These are phyloP conservation scores for Pleurotus pulmonarius DNA, from an alignment of 768 basidiomycete species.

Conservation along the genomic window DNA sequence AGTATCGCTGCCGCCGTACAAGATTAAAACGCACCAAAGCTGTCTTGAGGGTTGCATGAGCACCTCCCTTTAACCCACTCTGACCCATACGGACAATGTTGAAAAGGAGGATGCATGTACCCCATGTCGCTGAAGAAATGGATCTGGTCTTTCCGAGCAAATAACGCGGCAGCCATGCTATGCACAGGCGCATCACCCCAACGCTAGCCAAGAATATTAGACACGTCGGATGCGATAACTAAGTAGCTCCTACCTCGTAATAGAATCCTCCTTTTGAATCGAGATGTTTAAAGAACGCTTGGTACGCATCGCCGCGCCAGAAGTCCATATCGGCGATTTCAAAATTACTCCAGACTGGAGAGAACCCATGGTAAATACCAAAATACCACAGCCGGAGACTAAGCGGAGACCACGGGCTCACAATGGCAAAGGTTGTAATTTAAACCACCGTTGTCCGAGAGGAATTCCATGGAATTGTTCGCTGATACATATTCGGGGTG, in stretches of 20 bases:
- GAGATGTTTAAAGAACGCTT: slow-evolving; percentile 60
- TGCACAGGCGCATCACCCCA: slow-evolving; percentile 56
- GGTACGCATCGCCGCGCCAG: slow-evolving; percentile 63
- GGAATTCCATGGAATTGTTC: slow-evolving; percentile 60
- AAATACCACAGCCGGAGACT: slow-evolving; percentile 7
- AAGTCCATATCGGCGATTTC: slow-evolving; percentile 71
- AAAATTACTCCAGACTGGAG: slow-evolving; percentile 63
- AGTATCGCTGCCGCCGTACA: neutral
- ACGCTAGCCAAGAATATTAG: slow-evolving; percentile 11
- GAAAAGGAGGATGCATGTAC: slow-evolving; percentile 75
- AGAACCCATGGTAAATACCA: neutral
- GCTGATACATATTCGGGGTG: slow-evolving; percentile 54
- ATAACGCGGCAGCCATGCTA: slow-evolving; percentile 51
- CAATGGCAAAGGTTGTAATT: slow-evolving; percentile 80
- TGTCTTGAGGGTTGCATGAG: slow-evolving; percentile 54
- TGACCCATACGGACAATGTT: slow-evolving; percentile 55
- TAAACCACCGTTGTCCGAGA: slow-evolving; percentile 67
- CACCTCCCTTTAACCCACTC: slow-evolving; percentile 54
- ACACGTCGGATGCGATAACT: slow-evolving; percentile 25
- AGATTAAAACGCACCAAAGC: slow-evolving; percentile 47
- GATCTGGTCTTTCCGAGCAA: slow-evolving; percentile 61
- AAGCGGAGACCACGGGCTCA: slow-evolving; percentile 40
- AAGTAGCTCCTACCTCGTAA: slow-evolving; percentile 50
- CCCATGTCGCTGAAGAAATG: slow-evolving; percentile 86
- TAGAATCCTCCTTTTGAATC: slow-evolving; percentile 66